Conservation (phyloP, 2,329 filamentous ascomycete species). For the Aspergillus amoenus region DNA sequence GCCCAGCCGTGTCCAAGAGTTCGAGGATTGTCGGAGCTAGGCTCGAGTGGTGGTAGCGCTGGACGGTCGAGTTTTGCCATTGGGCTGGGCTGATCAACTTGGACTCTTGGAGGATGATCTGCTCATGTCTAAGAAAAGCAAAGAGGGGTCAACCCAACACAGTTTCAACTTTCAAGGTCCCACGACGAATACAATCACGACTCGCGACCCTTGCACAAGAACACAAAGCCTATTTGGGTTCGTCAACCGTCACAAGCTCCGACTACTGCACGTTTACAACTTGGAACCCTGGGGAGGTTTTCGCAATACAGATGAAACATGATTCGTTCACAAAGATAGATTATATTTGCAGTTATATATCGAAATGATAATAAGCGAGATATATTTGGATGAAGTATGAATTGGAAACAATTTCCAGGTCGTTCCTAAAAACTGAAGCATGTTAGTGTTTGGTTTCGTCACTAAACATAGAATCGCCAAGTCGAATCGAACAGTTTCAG, state of each 20-base stretch:
- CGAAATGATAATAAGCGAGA: too few species aligned
- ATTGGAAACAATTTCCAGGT: neutral
- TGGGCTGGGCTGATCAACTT: neutral
- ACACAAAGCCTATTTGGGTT: too few species aligned
- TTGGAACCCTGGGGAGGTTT: neutral
- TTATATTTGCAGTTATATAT: neutral
- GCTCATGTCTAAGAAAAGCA: neutral
- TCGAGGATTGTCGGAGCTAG: constrained; percentile 4
- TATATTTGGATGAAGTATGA: neutral
- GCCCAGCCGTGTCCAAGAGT: neutral
- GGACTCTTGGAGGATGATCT: constrained; percentile 1
- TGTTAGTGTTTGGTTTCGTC: neutral
- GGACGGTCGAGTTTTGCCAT: constrained; percentile 3
- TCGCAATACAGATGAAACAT: neutral
- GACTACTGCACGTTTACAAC: constrained; percentile 19
- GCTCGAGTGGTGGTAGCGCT: constrained; percentile 11
- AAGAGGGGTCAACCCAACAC: too few species aligned
- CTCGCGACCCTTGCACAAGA: too few species aligned
- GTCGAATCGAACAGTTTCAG: constrained; percentile 23
- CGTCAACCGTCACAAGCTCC: constrained; percentile 7
- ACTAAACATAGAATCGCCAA: neutral
- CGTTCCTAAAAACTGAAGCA: constrained; percentile 2
- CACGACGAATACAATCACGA: too few species aligned
- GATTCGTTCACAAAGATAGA: neutral
- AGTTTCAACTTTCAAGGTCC: too few species aligned